Base-by-base conservation (phyloP, 2,329 filamentous ascomycete species). In the Pseudogymnoascus sp. region DNA sequence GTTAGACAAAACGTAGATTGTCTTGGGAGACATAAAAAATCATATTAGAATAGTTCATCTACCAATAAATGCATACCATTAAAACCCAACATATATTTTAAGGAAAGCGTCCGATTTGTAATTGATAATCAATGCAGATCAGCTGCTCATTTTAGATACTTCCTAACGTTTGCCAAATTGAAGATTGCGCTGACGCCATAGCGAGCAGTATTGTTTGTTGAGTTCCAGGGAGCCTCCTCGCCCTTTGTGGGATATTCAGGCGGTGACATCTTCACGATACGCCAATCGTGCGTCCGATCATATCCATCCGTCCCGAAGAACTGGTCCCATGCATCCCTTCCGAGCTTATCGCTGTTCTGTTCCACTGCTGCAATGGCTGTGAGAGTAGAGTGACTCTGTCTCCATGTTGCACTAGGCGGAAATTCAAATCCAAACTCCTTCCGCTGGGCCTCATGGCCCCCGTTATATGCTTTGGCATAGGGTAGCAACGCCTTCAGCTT, bases 141-240 rank as follows among this genome's bases (percentile, higher is more conserved):
- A 79, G 9, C 19, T 3, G 4, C n/a, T 57, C 50, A 62, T 23
- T 33, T 57, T 4, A 57, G 11, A 31, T 61, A 44, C 38, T 61
- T 9, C 11, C 59, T 61, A 26, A 61, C 21, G 33, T 61, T 61
- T 33, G 62, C 62, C 50, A 63, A 21, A 31, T 63, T 61, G 19
- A 35, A 61, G 11, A 63, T 63, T n/a, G 62, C 62, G 13, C 47
- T 33, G 13, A 63, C 47, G 2, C 62, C 62, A 38, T 63, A 63
- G 13, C 47, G 28, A 23, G 62, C 62, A 61, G 44, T 9, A 7
- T 33, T 36, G 8, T 63, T 63, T 42, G 62, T 63, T 13, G 62
- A 21, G 17, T 61, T 15, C 62, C 62, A 63, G 8, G 44, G 21
- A 63, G 62, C 62, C 62, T 63, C 62, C 13, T 63, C 62, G 3